phyloP scores from a whole-genome alignment of 192 early-diverging fungal genomes.

The Funneliformis geosporum region DNA sequence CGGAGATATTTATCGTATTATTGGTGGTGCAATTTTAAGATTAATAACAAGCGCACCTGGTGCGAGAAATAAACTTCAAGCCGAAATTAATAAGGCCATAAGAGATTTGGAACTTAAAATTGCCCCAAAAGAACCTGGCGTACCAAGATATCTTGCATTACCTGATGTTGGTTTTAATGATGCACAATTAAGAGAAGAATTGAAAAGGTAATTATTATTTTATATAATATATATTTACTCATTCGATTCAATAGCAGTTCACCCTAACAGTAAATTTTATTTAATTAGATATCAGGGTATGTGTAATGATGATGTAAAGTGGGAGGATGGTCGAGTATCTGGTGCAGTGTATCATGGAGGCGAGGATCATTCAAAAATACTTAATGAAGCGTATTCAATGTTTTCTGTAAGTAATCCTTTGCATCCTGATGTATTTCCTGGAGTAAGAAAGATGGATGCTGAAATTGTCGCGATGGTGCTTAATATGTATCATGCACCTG shows the following conservation, averaged over 20 bases:
- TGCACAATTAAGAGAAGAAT: slow-evolving; percentile 59
- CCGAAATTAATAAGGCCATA: slow-evolving; percentile 76
- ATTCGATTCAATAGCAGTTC: slow-evolving; percentile 32
- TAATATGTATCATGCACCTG: slow-evolving; percentile 78
- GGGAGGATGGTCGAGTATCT: slow-evolving; percentile 83
- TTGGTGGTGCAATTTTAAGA: slow-evolving; percentile 19
- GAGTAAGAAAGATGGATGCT: slow-evolving; percentile 92
- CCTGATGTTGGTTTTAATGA: slow-evolving; percentile 67
- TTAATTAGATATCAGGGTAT: slow-evolving; percentile 56
- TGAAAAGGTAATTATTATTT: slow-evolving; percentile 50
- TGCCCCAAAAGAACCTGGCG: slow-evolving; percentile 60
- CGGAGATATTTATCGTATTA: slow-evolving; percentile 36
- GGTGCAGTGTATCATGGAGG: slow-evolving; percentile 95
- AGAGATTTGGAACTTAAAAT: slow-evolving; percentile 81
- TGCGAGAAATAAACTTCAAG: slow-evolving; percentile 67
- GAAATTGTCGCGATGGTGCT: slow-evolving; percentile 93
- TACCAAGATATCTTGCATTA: slow-evolving; percentile 63
- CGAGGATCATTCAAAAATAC: slow-evolving; percentile 70
- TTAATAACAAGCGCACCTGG: slow-evolving; percentile 41
- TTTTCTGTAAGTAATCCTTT: slow-evolving; percentile 88
- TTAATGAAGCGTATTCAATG: slow-evolving; percentile 78
- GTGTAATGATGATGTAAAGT: slow-evolving; percentile 59
- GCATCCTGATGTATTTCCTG: slow-evolving; percentile 95
- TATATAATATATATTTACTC: too few relatives aligned
- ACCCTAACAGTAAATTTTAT: slow-evolving; percentile 32